Base-by-base conservation (phyloP, 805 yeast species). In the Suhomyces emberorum region DNA sequence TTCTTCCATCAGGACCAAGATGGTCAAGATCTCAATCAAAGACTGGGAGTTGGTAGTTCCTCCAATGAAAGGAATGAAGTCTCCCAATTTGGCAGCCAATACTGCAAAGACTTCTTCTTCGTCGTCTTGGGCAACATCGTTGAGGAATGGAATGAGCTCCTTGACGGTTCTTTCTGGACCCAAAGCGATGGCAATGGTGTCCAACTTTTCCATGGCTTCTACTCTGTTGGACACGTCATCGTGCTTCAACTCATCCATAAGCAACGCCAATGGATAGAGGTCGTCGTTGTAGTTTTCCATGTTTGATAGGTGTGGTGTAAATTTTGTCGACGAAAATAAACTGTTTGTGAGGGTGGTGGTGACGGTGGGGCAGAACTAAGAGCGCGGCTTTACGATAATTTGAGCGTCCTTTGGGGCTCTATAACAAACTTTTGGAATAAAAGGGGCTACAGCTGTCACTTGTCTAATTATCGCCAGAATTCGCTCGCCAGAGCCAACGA, bases 81-180 rank as follows among this genome's bases (percentile, higher is more conserved):
- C 76, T 15, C 95, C 95, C 49, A 93, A 67, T 68, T 89, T 91
- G 49, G 83, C 87, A 3, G 97, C 97, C 44, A 95, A 74, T 15
- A 88, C 91, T 1, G 96, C 87, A 62, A 91, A 83, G 5, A 93
- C 96, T 64, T 93, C 99, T 62, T 93, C 99, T 64, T 93, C 99
- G 59, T 95, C 99, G 52, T 93, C 99, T 47, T 86, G 93, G 7
- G 89, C 88, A 17, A 83, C 93, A 43, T 83, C 89, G 48, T 82
- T 87, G 43, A 93, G 72, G 54, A 91, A 93, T 24, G 98, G 97
- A 36, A 93, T 70, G 55, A 93, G 73, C 59, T 93, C 98, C 31
- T 75, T 74, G 41, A 96, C 74, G 8, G 98, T 85, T 54, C 98
- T 77, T 58, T 88, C 95, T 5, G 93, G 89, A 7, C 98, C 98